Evolutionary conservation across 768 basidiomycete genomes (phyloP), one percentile per base, ranked within the genome.

Genomic region (Lactifluus pinguis): DNA sequence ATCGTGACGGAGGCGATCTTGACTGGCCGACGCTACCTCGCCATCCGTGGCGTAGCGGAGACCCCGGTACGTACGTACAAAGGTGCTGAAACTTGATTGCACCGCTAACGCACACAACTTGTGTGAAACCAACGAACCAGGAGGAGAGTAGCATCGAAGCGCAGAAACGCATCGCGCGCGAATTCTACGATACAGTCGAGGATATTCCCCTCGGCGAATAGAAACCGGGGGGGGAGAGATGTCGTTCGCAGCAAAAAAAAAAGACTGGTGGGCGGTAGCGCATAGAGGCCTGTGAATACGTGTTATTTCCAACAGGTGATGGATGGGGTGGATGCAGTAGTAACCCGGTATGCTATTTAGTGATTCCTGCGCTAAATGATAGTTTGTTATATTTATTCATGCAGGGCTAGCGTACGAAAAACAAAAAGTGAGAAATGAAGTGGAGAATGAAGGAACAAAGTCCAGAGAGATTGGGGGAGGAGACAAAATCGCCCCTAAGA

Each of bases 141-240:
- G 72, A 68, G 8, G 94, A 95, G 73, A 85, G 77, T 15, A 81
- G 83, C 0, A 68, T 73, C 45, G 81, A 90, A 38, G 85, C 2
- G 25, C 25, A 25, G 25, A 25, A 25, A 25, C 25, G 25, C 25
- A 25, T 25, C 25, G 25, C 25, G 49, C 79, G 78, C 67, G 92
- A 95, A 69, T 92, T 95, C 70, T 95, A 93, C 68, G 82, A 81
- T n/a, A 84, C 81, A 4, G 87, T 92, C 5, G 80, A 84, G 59
- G 89, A 95, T 63, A 79, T 81, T 54, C 42, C 56, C 11, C 62
- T 63, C n/a, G 58, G 59, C 29, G 49, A 55, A 44, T 59, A 80
- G 11, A 4, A 55, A 55, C 19, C 38, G 39, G n/a, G 2, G 25
- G 25, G 25, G 25, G 2, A 25, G 25, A 25, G 25, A 25, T 25